Conservation (phyloP, 805 yeast species). For the Cyberlindnera maclurae region DNA sequence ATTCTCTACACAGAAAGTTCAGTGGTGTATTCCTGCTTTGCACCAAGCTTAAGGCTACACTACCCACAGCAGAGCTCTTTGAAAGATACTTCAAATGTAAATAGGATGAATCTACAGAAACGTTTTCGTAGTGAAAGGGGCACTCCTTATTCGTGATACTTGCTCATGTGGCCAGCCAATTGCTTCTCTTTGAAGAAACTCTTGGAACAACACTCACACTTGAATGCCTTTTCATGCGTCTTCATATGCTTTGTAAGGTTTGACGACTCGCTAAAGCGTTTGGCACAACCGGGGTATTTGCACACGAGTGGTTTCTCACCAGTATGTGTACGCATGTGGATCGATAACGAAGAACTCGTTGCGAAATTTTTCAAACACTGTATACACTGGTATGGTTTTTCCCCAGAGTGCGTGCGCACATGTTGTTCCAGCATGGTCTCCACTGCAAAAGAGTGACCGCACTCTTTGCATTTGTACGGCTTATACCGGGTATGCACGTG, state of each 20-base stretch:
- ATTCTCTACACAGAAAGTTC: conserved; percentile 90
- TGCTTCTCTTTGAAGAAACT: conserved; percentile 42
- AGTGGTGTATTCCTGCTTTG: conserved; percentile 91
- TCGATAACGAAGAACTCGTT: conserved; percentile 73
- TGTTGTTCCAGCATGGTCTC: conserved; percentile 77
- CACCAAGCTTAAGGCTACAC: conserved; percentile 74
- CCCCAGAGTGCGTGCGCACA: conserved; percentile 80
- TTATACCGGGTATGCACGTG: conserved; percentile 82
- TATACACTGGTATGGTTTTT: conserved; percentile 73
- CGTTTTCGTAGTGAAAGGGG: too few relatives aligned
- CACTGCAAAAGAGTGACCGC: conserved; percentile 69
- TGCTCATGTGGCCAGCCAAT: conserved; percentile 31
- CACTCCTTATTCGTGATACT: conserved; percentile 4
- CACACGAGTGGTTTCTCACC: conserved; percentile 86
- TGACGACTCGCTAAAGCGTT: conserved; percentile 81
- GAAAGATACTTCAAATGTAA: conserved; percentile 48
- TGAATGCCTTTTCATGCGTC: conserved; percentile 53
- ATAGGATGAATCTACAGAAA: background rate
- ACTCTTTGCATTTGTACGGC: conserved; percentile 67
- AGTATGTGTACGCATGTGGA: conserved; percentile 80
- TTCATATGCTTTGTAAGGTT: conserved; percentile 84
- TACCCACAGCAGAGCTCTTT: conserved; percentile 75
- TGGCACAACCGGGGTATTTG: conserved; percentile 73
- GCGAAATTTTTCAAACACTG: conserved; percentile 74
- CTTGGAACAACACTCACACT: conserved; percentile 45